Conservation (phyloP, 176 grass and related monocot genomes). For the sorghum (Sorghum bicolor) region DNA sequence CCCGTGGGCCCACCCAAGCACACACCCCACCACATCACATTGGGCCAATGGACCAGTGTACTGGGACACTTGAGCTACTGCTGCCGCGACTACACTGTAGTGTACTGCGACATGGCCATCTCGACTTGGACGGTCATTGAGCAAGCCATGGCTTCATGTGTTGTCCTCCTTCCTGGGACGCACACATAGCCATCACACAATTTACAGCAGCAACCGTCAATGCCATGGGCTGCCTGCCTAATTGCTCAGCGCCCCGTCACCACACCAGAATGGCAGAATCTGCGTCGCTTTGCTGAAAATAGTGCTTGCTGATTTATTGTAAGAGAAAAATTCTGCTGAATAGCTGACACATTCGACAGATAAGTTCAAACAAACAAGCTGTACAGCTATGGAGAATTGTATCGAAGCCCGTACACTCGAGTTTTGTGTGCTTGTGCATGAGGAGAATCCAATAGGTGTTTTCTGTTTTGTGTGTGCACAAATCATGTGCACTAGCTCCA, state of each 20-base stretch:
- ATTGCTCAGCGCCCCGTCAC: neutral
- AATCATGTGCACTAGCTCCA: too few relatives aligned
- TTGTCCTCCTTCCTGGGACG: neutral
- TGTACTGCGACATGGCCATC: neutral
- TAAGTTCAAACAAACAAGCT: too few relatives aligned
- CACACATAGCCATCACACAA: neutral
- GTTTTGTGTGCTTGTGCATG: too few relatives aligned
- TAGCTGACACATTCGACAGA: too few relatives aligned
- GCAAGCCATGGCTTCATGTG: neutral
- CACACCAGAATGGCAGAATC: too few relatives aligned
- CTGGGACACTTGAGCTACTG: slow-evolving; percentile 55
- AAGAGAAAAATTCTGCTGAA: too few relatives aligned
- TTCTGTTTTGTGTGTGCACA: too few relatives aligned
- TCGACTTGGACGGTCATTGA: neutral
- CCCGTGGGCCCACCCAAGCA: slow-evolving; percentile 12
- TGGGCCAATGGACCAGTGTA: slow-evolving; percentile 40
- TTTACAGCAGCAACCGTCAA: slow-evolving; percentile 6
- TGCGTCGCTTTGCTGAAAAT: too few relatives aligned
- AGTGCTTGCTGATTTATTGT: too few relatives aligned
- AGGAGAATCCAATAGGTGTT: too few relatives aligned
- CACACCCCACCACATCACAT: neutral
- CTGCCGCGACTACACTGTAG: neutral
- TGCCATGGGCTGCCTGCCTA: neutral
- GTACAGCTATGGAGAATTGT: too few relatives aligned
- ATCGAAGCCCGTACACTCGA: too few relatives aligned